Conservation (phyloP, 768 basidiomycete genomes). For the Nidularia pulvinata region DNA sequence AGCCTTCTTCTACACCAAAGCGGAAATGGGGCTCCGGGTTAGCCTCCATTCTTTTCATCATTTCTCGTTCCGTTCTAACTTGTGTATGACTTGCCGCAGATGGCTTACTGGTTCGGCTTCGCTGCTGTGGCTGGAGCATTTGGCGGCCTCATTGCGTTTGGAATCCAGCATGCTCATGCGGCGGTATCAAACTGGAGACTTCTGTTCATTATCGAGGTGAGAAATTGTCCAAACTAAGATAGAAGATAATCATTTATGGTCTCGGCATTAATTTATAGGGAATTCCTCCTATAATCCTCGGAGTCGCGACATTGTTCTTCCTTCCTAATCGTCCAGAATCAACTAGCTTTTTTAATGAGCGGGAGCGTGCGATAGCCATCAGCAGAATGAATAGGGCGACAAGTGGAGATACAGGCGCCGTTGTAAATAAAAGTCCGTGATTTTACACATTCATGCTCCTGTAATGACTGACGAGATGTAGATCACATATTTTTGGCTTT, state of each 20-base stretch:
- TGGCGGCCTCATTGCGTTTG: conserved; percentile 83
- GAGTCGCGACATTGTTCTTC: conserved; percentile 48
- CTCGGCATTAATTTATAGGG: conserved; percentile 38
- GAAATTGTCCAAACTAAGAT: background rate
- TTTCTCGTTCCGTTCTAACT: no score
- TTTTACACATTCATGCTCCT: no score
- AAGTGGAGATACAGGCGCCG: conserved; percentile 64
- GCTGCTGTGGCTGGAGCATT: conserved; percentile 86
- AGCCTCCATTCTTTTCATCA: conserved; percentile 6
- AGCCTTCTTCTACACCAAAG: conserved; percentile 80
- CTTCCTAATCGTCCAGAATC: conserved; percentile 76
- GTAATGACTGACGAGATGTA: conserved; percentile 15
- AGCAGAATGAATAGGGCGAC: conserved; percentile 67
- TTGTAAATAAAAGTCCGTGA: conserved; percentile 55
- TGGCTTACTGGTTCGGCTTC: conserved; percentile 85
- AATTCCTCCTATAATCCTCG: conserved; percentile 64
- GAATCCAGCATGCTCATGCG: conserved; percentile 60
- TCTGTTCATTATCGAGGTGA: conserved; percentile 74
- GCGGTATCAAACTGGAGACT: conserved; percentile 56
- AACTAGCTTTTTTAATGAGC: conserved; percentile 53
- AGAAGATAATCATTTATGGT: no score
- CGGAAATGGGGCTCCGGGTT: conserved; percentile 71
- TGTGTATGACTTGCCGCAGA: conserved; percentile 18
- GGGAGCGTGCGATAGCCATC: conserved; percentile 60
- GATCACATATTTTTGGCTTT: conserved; percentile 66